A percentile compares a stretch with the other conserved stretches of the same genome.
Evolutionary conservation across 2,329 filamentous ascomycete genomes (phyloP).

Genomic region (Albophoma yamanashiensis): DNA sequence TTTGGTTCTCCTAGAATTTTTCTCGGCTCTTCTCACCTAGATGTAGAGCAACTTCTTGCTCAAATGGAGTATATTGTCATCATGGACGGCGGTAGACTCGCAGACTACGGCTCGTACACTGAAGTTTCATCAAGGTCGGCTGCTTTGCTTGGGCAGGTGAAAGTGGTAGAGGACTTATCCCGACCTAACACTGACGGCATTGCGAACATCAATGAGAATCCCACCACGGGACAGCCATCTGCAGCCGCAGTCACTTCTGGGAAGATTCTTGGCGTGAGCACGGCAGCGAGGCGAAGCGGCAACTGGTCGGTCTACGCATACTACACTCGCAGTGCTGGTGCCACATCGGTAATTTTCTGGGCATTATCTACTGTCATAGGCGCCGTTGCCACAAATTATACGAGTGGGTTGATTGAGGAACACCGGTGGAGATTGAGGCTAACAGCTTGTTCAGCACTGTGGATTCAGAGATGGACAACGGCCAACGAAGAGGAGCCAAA

Average conservation of each 20-base stretch:
- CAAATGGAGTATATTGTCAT: not conserved
- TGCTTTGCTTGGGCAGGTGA: not conserved
- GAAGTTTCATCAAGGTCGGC: not conserved
- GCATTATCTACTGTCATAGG: not conserved
- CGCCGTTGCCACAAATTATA: not conserved
- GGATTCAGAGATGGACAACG: not conserved
- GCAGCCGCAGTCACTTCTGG: not conserved
- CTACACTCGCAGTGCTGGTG: not conserved
- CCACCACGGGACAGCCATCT: not conserved
- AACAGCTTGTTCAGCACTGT: not conserved
- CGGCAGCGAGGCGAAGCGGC: not conserved
- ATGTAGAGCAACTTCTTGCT: not conserved
- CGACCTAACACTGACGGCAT: not conserved
- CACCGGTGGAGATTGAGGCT: not conserved
- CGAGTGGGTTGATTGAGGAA: not conserved
- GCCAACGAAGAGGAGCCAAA: not conserved
- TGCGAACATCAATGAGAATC: not conserved
- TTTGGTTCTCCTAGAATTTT: not conserved
- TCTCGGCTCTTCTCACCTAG: not conserved
- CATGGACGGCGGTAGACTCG: not conserved
- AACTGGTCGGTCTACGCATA: slow-evolving; percentile 1
- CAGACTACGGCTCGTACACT: not conserved
- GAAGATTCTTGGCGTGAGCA: not conserved
- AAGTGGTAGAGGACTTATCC: not conserved
- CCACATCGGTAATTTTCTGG: not conserved